Base-by-base conservation (phyloP, 73 alveolate species). In the Paramecium octaurelia region DNA sequence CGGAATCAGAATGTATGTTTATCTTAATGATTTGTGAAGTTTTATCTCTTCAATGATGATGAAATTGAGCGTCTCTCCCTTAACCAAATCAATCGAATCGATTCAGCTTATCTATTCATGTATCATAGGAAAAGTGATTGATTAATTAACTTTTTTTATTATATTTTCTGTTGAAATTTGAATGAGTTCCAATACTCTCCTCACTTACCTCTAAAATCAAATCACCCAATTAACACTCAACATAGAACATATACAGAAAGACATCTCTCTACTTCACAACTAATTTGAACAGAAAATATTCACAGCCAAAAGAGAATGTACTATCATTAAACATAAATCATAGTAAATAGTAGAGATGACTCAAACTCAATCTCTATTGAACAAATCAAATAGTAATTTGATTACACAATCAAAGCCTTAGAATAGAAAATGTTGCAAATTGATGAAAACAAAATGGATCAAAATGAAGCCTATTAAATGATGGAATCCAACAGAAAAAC, bases 401-500 rank as follows among this genome's bases (percentile, higher is more conserved):
- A 80, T 44, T 23, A 42, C 10, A 80, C 76, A 21, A 44, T 44
- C 57, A 80, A 80, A 42, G 57, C 9, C 1, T 64, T 27, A 34
- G 84, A 64, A 27, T 31, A 8, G 48, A 24, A 80, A 43, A 43
- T 80, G 75, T 9, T 44, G 14, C 4, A 43, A 3, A 23, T 80
- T 4, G 46, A 80, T 38, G 76, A 44, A 24, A 43, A 80, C 10
- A 80, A 80, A 80, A 80, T 80, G 73, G 91, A 80, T 80, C 34
- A 40, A 48, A 40, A 80, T 23, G 91, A 80, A 24, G 91, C 91
- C 1, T 80, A 31, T 80, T 24, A 80, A 24, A 80, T 80, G 91
- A 80, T 80, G 91, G 91, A 80, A 23, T 80, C 70, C 16, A 68
- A 89, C 40, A 69, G 94, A 73, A 27, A 70, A 18, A 83, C 23